Percentiles rank a stretch among this genome's conserved stretches.
Conservation (phyloP, 345 rosid genomes). For the Euphorbia lathyris region DNA sequence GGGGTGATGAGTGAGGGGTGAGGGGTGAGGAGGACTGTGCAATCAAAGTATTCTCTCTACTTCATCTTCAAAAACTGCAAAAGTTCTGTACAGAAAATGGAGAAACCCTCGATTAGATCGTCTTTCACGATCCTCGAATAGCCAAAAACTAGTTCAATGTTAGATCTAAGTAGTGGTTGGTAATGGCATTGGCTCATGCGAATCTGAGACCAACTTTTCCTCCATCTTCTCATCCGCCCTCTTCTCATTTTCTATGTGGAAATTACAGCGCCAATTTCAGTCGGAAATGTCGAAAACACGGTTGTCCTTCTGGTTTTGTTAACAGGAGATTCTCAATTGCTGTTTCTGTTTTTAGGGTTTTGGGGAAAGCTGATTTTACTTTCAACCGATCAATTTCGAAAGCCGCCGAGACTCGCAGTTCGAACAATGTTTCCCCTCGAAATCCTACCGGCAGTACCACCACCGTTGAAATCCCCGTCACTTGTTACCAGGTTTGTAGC, state of each 20-base stretch:
- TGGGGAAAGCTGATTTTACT: neutral
- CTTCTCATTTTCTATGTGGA: neutral
- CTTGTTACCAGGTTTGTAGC: conserved; percentile 64
- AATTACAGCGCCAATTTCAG: neutral
- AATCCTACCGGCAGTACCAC: conserved; percentile 5
- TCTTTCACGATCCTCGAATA: neutral
- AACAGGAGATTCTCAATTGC: neutral
- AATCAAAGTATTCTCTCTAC: neutral
- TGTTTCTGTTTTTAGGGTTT: conserved; percentile 18
- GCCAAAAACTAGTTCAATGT: neutral
- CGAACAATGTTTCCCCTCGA: conserved; percentile 38
- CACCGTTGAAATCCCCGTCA: conserved; percentile 59
- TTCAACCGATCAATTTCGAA: conserved; percentile 26
- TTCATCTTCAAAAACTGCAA: neutral
- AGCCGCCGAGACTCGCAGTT: conserved; percentile 47
- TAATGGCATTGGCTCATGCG: conserved; percentile 10
- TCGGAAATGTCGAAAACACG: neutral
- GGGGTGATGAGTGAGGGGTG: neutral
- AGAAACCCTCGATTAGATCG: neutral
- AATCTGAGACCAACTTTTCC: neutral
- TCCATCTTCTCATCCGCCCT: neutral
- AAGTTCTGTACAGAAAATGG: neutral
- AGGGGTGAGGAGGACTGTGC: neutral
- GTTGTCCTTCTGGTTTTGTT: neutral
- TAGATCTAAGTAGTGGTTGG: neutral